A percentile compares a stretch with the other conserved stretches of the same genome.
Conservation (phyloP, 306 rosid species). For the Sechiopsis laciniata region DNA sequence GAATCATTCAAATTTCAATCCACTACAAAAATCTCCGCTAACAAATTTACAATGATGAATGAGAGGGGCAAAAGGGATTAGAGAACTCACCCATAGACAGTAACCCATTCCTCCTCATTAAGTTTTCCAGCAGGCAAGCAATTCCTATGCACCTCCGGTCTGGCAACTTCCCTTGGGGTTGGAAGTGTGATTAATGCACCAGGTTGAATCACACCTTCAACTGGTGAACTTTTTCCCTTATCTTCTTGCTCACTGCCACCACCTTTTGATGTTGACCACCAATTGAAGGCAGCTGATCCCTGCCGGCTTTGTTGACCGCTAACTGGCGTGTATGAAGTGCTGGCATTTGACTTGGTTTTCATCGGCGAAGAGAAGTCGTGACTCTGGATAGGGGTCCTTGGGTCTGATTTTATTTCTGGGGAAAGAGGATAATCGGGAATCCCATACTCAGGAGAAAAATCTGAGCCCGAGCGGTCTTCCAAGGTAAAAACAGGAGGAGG, state of each 20-base stretch:
- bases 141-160: slow-evolving; percentile 74
- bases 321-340: slow-evolving; percentile 65
- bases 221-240: slow-evolving; percentile 78
- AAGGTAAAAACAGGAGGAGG: slow-evolving; percentile 89
- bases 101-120: slow-evolving; percentile 93
- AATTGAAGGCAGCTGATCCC: too few relatives aligned
- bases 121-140: slow-evolving; percentile 59
- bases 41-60: background rate
- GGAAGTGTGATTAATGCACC: slow-evolving; percentile 85
- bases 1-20: background rate
- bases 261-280: slow-evolving; percentile 83
- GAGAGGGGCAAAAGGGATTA: slow-evolving; percentile 22
- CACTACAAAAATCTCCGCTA: background rate
- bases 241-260: slow-evolving; percentile 73
- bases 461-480: slow-evolving; percentile 86
- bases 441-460: slow-evolving; percentile 87
- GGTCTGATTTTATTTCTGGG: slow-evolving; percentile 69
- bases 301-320: too few relatives aligned
- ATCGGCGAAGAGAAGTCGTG: slow-evolving; percentile 53
- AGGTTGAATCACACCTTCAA: slow-evolving; percentile 88
- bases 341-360: slow-evolving; percentile 60
- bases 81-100: slow-evolving; percentile 77
- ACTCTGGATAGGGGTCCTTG: slow-evolving; percentile 47
- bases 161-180: slow-evolving; percentile 79
- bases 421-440: slow-evolving; percentile 75